Evolutionary conservation across 2,329 filamentous ascomycete species (phyloP), one percentile per base, ranked within the genome.

Genomic region (Penicillium capsulatum): DNA sequence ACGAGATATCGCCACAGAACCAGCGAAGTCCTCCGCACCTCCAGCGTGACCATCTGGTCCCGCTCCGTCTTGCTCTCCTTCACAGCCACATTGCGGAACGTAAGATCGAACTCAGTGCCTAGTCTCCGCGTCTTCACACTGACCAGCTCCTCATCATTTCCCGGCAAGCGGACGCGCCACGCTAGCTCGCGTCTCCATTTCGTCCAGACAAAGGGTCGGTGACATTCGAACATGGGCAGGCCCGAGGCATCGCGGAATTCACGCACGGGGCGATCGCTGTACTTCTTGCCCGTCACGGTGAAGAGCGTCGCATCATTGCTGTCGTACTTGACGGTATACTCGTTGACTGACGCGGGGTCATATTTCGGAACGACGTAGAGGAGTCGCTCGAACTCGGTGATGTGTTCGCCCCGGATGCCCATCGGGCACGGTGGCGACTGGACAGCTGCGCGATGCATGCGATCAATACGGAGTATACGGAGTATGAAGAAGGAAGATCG

Each of bases 211-310:
- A 39, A 35, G 3, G 39, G 15, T 7, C 42, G 44, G 4, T 55
- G 48, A 16, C 51, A 38, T 38, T 59, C 55, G 41, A 59, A 60
- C 37, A 60, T 43, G 2, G 57, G 57, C 1, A 60, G 43, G 2
- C 57, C 57, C 6, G 57, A 58, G 4, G 47, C 33, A 31, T 60
- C 55, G 15, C 57, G 53, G 37, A 60, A 57, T 31, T 60, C 57
- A 15, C 57, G 54, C n/a, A 48, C 50, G 2, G 43, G 28, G 4
- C 49, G 47, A n/a, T 46, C 31, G 20, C 45, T 42, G 34, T 55
- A 59, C 37, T 51, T 53, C 28, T 42, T 42, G 3, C 57, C 57
- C 10, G 54, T 54, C 5, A 48, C 54, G 8, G 57, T 59, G 40
- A 57, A 57, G 7, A 57, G 24, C 2, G 41, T 45, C 2, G 44